Evolutionary conservation across 768 basidiomycete species (phyloP).

Genomic region (Podaxis mareebaensis): DNA sequence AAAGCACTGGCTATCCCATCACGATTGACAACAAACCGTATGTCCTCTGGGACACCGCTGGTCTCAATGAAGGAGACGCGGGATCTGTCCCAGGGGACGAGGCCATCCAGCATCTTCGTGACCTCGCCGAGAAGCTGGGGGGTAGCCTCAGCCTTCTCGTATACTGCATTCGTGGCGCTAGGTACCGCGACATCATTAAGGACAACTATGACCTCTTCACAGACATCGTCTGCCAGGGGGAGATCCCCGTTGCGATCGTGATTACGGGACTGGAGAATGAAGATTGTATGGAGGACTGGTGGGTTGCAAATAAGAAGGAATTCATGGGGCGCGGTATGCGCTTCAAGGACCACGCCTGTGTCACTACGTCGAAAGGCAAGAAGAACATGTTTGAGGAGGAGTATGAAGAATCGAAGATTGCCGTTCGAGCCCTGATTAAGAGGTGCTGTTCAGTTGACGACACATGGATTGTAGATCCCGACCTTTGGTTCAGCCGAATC

Average conservation of each 20-base stretch:
- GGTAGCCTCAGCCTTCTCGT: conserved; percentile 40
- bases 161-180: conserved; percentile 25
- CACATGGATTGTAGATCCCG: no score
- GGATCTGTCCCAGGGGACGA: conserved; percentile 23
- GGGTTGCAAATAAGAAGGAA: conserved; percentile 13
- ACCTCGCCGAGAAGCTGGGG: conserved; percentile 33
- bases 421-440: not conserved
- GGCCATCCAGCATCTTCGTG: conserved; percentile 25
- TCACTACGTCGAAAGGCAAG: conserved; percentile 31
- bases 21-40: conserved; percentile 25
- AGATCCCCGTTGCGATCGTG: conserved; percentile 15
- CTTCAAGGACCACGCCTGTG: conserved; percentile 17
- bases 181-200: conserved; percentile 15
- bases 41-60: conserved; percentile 39
- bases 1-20: conserved; percentile 26
- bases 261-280: conserved; percentile 18
- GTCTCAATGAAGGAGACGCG: conserved; percentile 35
- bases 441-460: no score
- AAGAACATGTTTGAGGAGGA: conserved; percentile 21
- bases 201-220: conserved; percentile 18
- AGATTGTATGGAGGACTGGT: conserved; percentile 17
- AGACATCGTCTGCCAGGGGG: not conserved
- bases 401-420: conserved; percentile 17
- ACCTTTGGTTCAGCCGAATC: no score
- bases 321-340: conserved; percentile 2